Base-by-base conservation (phyloP, 2,329 filamentous ascomycete genomes). In the Botryotinia globosa region DNA sequence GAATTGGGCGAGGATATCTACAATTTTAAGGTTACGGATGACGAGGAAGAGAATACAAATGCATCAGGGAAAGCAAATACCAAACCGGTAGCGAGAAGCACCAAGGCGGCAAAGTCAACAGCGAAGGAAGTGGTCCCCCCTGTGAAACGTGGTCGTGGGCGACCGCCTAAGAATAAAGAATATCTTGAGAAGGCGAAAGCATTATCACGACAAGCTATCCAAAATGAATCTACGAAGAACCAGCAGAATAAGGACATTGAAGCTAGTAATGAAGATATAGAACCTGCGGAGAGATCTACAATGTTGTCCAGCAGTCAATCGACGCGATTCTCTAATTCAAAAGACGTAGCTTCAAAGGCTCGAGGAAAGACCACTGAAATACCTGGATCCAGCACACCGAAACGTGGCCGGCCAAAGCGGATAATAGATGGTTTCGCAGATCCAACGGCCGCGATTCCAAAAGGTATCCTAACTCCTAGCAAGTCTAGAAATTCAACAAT, bases 391-490 rank as follows among this genome's bases (percentile, higher is more conserved):
- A 65, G 56, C 18, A 71, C 25, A 44, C 34, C 59, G 3, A 77
- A 75, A 71, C 59, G 74, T 44, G 76, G 74, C 45, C 71, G 75
- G 32, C 75, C 76, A 25, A 72, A 69, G 44, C 65, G 71, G 39
- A 67, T 58, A 32, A 34, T 45, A 45, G 62, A 48, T 14, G 69
- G 54, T 34, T 58, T 61, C 16, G 2, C 63, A 25, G 62, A 68
- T 9, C 58, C 73, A 3, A 6, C 39, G 2, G 68, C 64, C 34
- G 39, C 59, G 25, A 39, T 54, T 32, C 83, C 86, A 16, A 89
- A 86, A 77, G 84, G 88, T 12, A 90, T 90, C 72, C 78, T 90
- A 59, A 86, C 87, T 4, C 88, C 89, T 5, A 83, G 82, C 29
- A 87, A 85, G 79, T 84, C 83, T 32, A 64, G 80, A 79, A 56